Evolutionary conservation across 2,329 filamentous ascomycete genomes (phyloP), one percentile per base, ranked within the genome.

Genomic region (Phialocephala sp.): DNA sequence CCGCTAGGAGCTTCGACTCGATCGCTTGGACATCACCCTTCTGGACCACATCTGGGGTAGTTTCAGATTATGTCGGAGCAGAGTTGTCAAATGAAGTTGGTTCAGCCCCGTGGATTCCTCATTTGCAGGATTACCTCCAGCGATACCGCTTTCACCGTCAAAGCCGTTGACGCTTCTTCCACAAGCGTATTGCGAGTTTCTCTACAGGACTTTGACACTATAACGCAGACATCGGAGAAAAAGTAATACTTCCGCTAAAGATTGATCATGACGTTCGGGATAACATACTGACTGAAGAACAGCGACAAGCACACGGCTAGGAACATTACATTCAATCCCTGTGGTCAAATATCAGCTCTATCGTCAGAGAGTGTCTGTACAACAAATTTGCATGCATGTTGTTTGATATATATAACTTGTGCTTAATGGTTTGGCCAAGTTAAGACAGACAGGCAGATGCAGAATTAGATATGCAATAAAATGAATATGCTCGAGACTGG

Each of bases 91-190:
- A 18, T 41, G 11, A 14, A 41, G 15, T 12, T 12, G 12, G 11
- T 2, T 18, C 47, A 52, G 11, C 47, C 63, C 57, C 32, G 62
- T 59, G 41, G 59, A 32, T 22, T 64, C 56, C 8, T 55, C 62
- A 55, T 59, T 64, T 15, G 62, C 62, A 43, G 59, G 20, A 36
- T 64, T 56, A 6, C 41, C 62, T 20, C 59, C 47, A 37, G 52
- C 62, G 22, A 73, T 68, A 2, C 79, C 79, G 45, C 76, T 76
- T 11, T 81, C 77, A 18, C 79, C 78, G 70, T 81, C 79, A 66
- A 81, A 81, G 69, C 77, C 75, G 69, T 78, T 79, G 39, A 76
- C 79, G 60, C 80, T 65, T 81, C 79, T 68, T 81, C 79, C 50
- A 81, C 73, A 24, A 79, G 77, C 5, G 78, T 79, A 69, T 79